phyloP scores from a whole-genome alignment of 352 stramenopile species.

The Phytophthora sp. region DNA sequence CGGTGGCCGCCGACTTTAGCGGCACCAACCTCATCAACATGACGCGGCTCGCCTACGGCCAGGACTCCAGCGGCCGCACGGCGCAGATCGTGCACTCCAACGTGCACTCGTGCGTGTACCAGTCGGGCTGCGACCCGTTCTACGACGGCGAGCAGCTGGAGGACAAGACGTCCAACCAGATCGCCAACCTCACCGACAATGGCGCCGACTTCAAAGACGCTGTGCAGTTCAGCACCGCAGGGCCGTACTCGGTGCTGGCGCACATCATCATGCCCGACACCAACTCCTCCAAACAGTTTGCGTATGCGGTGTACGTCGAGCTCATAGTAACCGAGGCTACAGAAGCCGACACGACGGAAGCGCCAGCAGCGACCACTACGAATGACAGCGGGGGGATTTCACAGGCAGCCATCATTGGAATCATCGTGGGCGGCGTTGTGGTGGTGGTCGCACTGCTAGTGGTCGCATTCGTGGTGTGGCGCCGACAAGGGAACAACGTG shows the following conservation, averaged over 20 bases:
- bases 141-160: constrained; percentile 50
- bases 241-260: constrained; percentile 55
- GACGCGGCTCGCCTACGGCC: constrained; percentile 48
- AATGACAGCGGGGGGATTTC: constrained; percentile 43
- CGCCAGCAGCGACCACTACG: constrained; percentile 19
- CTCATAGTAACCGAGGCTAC: constrained; percentile 42
- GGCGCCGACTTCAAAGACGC: constrained; percentile 38
- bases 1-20: constrained; percentile 50
- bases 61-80: constrained; percentile 35
- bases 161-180: constrained; percentile 61
- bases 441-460: constrained; percentile 51
- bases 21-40: constrained; percentile 52
- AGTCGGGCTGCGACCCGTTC: constrained; percentile 62
- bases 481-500: constrained; percentile 30
- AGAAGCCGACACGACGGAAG: constrained; percentile 18
- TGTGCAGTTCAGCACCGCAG: constrained; percentile 41
- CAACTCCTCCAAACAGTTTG: constrained; percentile 54
- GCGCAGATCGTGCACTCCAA: constrained; percentile 75
- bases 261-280: constrained; percentile 65
- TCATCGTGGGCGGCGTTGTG: constrained; percentile 63
- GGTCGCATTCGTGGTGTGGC: constrained; percentile 43
- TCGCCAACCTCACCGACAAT: constrained; percentile 67
- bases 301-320: constrained; percentile 54
- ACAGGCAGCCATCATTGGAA: constrained; percentile 52
- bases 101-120: constrained; percentile 60